Base-by-base conservation (phyloP, 2,329 filamentous ascomycete species). In the Pseudodiploospora longispora region DNA sequence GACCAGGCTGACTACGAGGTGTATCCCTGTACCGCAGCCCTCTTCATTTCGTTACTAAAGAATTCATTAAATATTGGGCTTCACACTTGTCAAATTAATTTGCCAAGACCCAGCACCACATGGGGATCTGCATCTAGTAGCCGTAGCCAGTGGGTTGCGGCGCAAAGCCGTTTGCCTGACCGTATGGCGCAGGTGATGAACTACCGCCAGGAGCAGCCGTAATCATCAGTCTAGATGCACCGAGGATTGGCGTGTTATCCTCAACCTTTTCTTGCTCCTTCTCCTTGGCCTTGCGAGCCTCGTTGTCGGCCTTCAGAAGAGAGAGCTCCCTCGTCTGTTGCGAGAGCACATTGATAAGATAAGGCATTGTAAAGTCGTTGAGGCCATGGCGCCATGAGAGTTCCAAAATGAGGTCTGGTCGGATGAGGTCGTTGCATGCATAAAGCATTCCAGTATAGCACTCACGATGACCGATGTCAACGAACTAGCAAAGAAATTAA, bases 381-480 rank as follows among this genome's bases (percentile, higher is more conserved):
- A 98, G 83, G 48, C 89, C 88, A 62, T 95, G 77, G 56, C 93
- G 91, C 93, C 93, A 98, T 47, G 93, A 97, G 46, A 98, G 79
- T 71, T 98, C 93, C 66, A 98, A 80, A 47, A 98, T 85, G 42
- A 94, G 75, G 60, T 97, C 89, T 4, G 94, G 85, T 12, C 88
- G 87, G 55, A 98, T 90, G 50, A 98, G 84, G 47, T 97, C 93
- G 68, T 98, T 95, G 76, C 93, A 98, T 42, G 94, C 85, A 62
- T 98, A 98, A 40, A 98, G 78, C 90, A 98, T 98, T 61, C 90
- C 94, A n/a, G 96, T 93, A 63, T 95, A 98, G 77, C 93, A 98
- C 67, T 98, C 93, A 50, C 91, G 89, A 74, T 91, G 95, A 57
- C 94, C 93, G 68, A 98, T 96, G 62, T 98, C 93, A 59, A 98